Evolutionary conservation across 768 basidiomycete species (phyloP), one percentile per base, ranked within the genome.

Genomic region (Tulasnella calospora): DNA sequence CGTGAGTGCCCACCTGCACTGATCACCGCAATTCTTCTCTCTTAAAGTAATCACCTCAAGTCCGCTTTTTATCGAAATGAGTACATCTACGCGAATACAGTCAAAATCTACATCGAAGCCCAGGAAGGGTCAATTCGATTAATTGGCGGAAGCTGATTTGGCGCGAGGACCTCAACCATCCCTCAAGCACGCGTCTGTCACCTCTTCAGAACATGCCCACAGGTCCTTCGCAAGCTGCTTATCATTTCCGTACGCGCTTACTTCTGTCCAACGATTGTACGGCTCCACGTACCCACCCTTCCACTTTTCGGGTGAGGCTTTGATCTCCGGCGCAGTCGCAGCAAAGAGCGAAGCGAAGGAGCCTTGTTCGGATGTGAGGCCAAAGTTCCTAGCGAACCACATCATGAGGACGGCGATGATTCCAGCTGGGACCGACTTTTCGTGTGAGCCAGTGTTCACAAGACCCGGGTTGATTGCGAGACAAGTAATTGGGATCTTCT

Each of bases 401-500:
- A 4, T 21, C 23, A 72, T 40, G 36, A 72, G 13, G 19, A 36
- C 3, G 1, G 23, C 36, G 19, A 72, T 23, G 71, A 72, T 72
- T 67, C 61, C 61, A 35, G 61, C 33, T 15, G 38, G 38, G 36
- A 40, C 19, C 6, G 38, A 5, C 12, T 40, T 46, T 5, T 40
- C 12, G 19, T 13, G 36, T 13, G 9, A 9, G 84, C 85, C 84
- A 2, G 88, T 86, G 33, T 81, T 78, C 2, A 88, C 85, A 1
- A 80, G 76, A 1, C 88, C 88, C 0, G 88, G 88, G 79, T 88
- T 85, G 1, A 88, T 71, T 0, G 86, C 79, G 23, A 88, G 83
- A 35, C 82, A 84, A 3, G 81, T 88, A 84, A 88, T 86, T 84
- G 80, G 83, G 0, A 84, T 81, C 21, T 82, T 83, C 47, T 83